phyloP scores from a whole-genome alignment of 108 stramenopile species.

The Skeletonema grethae region DNA sequence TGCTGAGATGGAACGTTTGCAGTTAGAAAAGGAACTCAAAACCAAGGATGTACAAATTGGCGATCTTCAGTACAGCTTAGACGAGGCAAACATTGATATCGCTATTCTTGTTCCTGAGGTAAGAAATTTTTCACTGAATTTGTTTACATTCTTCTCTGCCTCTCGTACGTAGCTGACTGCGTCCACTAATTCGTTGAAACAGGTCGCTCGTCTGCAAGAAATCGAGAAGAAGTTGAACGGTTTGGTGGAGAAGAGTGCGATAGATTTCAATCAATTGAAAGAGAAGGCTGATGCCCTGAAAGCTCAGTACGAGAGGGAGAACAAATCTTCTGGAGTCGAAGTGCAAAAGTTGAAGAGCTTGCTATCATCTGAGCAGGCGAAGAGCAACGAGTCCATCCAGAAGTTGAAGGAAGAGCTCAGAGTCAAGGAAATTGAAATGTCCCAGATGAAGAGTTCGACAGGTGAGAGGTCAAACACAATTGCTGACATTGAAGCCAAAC shows the following conservation, averaged over 20 bases:
- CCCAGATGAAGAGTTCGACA: slow-evolving; percentile 15
- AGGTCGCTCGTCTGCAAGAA: slow-evolving; percentile 41
- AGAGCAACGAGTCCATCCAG: slow-evolving; percentile 30
- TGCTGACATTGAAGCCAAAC: slow-evolving; percentile 30
- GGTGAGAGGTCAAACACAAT: slow-evolving; percentile 27
- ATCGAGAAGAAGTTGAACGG: slow-evolving; percentile 31
- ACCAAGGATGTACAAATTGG: slow-evolving; percentile 26
- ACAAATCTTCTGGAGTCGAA: slow-evolving; percentile 13
- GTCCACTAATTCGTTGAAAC: background rate
- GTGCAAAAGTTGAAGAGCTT: slow-evolving; percentile 24
- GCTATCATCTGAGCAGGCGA: slow-evolving; percentile 23
- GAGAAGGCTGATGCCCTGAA: slow-evolving; percentile 30
- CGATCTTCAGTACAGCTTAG: slow-evolving; percentile 23
- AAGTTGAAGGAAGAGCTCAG: slow-evolving; percentile 31
- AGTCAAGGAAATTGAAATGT: slow-evolving; percentile 29
- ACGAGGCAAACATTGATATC: slow-evolving; percentile 34
- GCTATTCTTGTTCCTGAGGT: slow-evolving; percentile 42
- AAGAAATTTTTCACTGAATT: background rate
- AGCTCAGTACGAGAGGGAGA: slow-evolving; percentile 32
- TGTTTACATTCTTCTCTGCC: background rate
- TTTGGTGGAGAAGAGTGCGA: slow-evolving; percentile 17
- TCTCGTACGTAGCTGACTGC: background rate
- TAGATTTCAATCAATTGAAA: slow-evolving; percentile 31
- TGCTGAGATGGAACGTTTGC: slow-evolving; percentile 23
- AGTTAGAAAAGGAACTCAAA: slow-evolving; percentile 19